These are phyloP conservation scores for Tuber melanosporum DNA, from an alignment of 495 filamentous ascomycete genomes.

Conservation along the genomic window DNA sequence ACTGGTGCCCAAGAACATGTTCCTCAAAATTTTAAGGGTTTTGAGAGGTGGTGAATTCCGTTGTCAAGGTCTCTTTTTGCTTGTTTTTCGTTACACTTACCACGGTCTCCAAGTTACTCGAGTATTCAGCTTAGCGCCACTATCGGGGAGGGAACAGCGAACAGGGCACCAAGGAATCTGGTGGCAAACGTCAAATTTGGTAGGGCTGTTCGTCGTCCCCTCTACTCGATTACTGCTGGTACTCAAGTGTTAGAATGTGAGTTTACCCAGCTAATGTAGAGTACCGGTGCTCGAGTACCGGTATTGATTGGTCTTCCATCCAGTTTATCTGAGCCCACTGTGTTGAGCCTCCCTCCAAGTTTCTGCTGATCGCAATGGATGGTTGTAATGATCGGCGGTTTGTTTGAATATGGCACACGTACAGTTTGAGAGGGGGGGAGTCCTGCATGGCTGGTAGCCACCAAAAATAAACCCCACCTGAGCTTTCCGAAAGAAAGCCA, in stretches of 20 bases:
- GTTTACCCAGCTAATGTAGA: background rate
- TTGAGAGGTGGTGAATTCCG: background rate
- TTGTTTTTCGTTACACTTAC: background rate
- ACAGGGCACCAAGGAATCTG: too few relatives aligned
- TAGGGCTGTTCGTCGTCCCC: too few relatives aligned
- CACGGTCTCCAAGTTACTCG: background rate
- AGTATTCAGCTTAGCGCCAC: background rate
- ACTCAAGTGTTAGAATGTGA: background rate
- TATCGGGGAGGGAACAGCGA: too few relatives aligned
- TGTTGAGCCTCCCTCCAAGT: background rate
- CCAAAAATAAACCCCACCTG: slow-evolving; percentile 5
- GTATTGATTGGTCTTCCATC: background rate
- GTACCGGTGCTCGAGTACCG: too few relatives aligned
- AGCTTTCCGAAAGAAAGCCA: slow-evolving; percentile 1
- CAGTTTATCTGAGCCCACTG: background rate
- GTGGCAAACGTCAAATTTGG: too few relatives aligned
- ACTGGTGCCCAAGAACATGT: background rate
- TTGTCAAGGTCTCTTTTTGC: background rate
- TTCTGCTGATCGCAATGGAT: background rate
- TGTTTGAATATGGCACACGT: background rate
- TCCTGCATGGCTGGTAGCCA: background rate
- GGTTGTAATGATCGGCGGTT: background rate
- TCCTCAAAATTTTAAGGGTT: background rate
- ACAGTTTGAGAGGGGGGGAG: background rate
- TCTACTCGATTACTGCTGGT: too few relatives aligned